These are phyloP conservation scores for Zygnema circumcarinatum DNA, from an alignment of 139 green algal species.

Conservation along the genomic window DNA sequence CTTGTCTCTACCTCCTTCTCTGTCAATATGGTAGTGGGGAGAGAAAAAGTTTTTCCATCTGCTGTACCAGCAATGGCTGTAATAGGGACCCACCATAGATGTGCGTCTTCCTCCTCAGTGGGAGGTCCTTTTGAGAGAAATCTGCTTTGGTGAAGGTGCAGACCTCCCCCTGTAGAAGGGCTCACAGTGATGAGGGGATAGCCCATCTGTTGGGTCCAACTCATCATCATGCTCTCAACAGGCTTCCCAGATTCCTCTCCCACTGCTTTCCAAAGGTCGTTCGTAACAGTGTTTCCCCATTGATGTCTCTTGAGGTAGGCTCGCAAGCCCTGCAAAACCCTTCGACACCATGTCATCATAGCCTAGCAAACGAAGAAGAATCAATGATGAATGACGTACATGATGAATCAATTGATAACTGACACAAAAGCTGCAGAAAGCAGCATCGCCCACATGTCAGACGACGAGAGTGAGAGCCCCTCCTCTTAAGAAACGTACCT, in stretches of 20 bases:
- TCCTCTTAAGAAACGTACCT: no score
- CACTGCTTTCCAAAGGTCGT: constrained; percentile 60
- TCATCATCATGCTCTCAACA: constrained; percentile 59
- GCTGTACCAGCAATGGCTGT: constrained; percentile 1
- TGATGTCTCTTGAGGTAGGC: constrained; percentile 61
- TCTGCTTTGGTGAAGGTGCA: constrained; percentile 38
- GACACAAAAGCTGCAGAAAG: no score
- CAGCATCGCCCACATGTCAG: no score
- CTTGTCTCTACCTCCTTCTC: constrained; percentile 44
- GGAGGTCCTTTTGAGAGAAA: constrained; percentile 55
- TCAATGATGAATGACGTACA: no score
- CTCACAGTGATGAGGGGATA: constrained; percentile 61
- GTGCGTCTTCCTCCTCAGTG: constrained; percentile 32
- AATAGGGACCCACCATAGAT: constrained; percentile 60
- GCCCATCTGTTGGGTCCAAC: constrained; percentile 61
- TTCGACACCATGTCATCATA: no score
- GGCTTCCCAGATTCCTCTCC: constrained; percentile 61
- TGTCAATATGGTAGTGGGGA: constrained; percentile 29
- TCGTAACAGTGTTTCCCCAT: constrained; percentile 61
- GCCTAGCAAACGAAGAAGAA: no score
- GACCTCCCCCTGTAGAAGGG: neutral
- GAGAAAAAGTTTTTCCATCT: neutral
- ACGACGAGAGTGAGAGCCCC: no score
- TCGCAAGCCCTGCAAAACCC: constrained; percentile 53
- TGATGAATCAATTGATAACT: no score